Evolutionary conservation across 495 filamentous ascomycete genomes (phyloP), one percentile per base, ranked within the genome.

Genomic region (Immersiella caudata): DNA sequence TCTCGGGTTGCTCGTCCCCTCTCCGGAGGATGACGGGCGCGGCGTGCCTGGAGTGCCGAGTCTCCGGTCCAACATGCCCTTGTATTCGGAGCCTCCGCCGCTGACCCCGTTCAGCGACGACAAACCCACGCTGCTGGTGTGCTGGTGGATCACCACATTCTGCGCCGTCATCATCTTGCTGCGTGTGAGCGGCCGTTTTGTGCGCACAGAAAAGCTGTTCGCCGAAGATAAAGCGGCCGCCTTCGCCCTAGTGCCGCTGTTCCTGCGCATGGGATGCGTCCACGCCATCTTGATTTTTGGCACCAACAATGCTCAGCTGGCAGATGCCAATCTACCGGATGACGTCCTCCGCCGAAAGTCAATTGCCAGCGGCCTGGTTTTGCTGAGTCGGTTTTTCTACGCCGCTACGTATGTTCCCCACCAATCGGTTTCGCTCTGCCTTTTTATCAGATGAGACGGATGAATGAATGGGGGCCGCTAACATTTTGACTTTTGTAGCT

Each of bases 91-190:
- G 12, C 86, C 89, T 9, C 91, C 91, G 56, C 81, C 83, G 61
- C 79, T 83, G 60, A 85, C 83, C 67, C 78, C 83, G 9, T 78
- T 80, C 73, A 68, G 79, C 73, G 73, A 88, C 29, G 84, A 92
- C 78, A 90, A 92, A 67, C 88, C 92, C 24, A 93, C 91, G 0
- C 84, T 99, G 50, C 82, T 97, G 62, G 92, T 95, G 72, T 94
- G 91, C 74, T 97, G 93, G 91, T 97, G 95, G 95, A 92, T 92
- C 66, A 96, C 93, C 8, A 81, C 80, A 7, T 95, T 96, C 74
- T 91, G 93, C 35, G 79, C 93, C 57, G 84, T 86, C 46, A 91
- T 97, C 67, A 97, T 99, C 67, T 66, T 93, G 20, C 82, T 92
- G 33, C 86, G 95, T 0, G 76, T 97, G 11, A 78, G 74, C 64